Base-by-base conservation (phyloP, 805 yeast genomes). In the Pichia nanzhaoensis region DNA sequence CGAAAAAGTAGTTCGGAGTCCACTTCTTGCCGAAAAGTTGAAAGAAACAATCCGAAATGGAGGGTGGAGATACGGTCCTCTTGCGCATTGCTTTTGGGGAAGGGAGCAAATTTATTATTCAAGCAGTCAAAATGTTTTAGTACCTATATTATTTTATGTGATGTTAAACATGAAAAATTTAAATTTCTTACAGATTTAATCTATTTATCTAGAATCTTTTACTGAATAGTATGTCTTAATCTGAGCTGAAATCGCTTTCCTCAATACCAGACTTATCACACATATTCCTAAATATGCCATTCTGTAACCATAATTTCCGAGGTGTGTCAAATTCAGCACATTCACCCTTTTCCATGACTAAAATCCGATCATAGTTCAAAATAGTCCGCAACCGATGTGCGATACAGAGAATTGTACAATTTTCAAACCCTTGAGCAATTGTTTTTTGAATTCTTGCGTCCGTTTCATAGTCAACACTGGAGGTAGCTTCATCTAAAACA, bases 401-500 rank as follows among this genome's bases (percentile, higher is more conserved):
- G 59, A 82, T 80, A 57, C 88, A 80, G 41, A 83, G 58, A 37
- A 84, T 76, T 0, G 90, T 83, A 57, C 87, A 80, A 33, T 73
- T 62, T 10, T 65, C 61, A 57, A 83, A 84, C 52, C 81, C 85
- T 3, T 58, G 57, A 0, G 68, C 69, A 51, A 84, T 82, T 2
- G 84, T 78, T 0, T 60, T 43, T 59, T 83, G 90, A 51, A 83
- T 74, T 56, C 75, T 71, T 14, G 73, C 65, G 60, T 83, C 91
- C 0, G 90, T 82, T 52, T 76, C 83, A 56, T 78, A 78, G 59
- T 84, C 90, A 17, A 84, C 90, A 34, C 80, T 74, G 1, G 88
- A 80, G 0, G 91, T 84, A 3, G 90, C 90, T 60, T 83, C 91
- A 60, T 83, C 91, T 50, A 84, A 59, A 39, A 84, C 74, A 43